Evolutionary conservation across 768 basidiomycete species (phyloP).

Genomic region (Lanmaoa pseudosensibilis): DNA sequence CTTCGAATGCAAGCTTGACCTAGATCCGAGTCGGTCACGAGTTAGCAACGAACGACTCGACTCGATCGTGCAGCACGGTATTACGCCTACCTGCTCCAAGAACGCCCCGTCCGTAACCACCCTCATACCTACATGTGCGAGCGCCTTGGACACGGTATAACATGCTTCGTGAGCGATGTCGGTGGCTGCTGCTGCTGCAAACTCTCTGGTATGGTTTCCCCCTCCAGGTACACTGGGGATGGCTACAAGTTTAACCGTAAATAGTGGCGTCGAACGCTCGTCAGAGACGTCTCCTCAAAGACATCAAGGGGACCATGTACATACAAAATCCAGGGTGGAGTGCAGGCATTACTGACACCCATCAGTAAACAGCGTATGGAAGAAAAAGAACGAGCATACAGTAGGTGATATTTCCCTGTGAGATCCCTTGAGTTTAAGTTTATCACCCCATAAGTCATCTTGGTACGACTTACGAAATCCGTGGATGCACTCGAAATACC

Average conservation of each 20-base stretch:
- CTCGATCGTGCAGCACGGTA: neutral
- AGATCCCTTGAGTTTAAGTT: neutral
- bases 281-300: neutral
- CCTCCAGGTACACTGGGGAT: constrained; percentile 73
- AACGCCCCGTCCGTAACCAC: constrained; percentile 69
- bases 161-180: constrained; percentile 63
- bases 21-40: constrained; percentile 15
- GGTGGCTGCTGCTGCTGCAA: constrained; percentile 62
- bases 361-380: neutral
- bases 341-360: constrained; percentile 52
- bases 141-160: constrained; percentile 64
- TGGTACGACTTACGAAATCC: constrained; percentile 63
- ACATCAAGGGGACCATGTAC: constrained; percentile 4
- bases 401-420: constrained; percentile 61
- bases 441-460: neutral
- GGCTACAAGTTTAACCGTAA: constrained; percentile 40
- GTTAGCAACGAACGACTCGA: neutral
- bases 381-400: constrained; percentile 39
- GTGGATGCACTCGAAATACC: constrained; percentile 74
- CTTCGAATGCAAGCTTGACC: constrained; percentile 52
- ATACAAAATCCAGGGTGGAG: constrained; percentile 67
- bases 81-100: constrained; percentile 47
- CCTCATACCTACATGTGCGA: constrained; percentile 69
- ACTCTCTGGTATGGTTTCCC: constrained; percentile 76
- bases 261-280: neutral